These are phyloP conservation scores for Thielaviopsis musarum DNA, from an alignment of 2,329 filamentous ascomycete genomes.

Conservation along the genomic window DNA sequence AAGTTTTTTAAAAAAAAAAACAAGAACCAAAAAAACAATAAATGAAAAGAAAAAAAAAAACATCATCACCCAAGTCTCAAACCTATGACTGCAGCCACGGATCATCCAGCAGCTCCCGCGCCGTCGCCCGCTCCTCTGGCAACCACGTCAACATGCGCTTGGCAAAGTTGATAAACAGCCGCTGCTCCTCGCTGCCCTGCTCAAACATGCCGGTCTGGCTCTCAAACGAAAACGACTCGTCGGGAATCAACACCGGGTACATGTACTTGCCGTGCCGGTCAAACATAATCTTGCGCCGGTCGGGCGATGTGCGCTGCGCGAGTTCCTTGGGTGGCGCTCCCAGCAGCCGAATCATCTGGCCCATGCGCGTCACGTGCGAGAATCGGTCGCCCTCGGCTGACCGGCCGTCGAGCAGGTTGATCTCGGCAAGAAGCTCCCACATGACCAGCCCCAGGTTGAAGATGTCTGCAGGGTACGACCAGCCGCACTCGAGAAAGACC, in stretches of 20 bases:
- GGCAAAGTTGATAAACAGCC: slow-evolving; percentile 17
- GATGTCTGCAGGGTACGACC: slow-evolving; percentile 19
- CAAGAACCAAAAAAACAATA: neutral
- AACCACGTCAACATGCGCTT: slow-evolving; percentile 19
- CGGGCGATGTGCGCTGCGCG: slow-evolving; percentile 13
- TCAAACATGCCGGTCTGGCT: slow-evolving; percentile 8
- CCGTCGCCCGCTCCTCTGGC: slow-evolving; percentile 18
- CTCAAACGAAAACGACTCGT: slow-evolving; percentile 8
- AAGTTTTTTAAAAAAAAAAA: neutral
- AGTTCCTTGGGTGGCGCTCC: slow-evolving; percentile 17
- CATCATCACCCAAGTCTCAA: neutral
- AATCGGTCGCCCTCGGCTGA: slow-evolving; percentile 13
- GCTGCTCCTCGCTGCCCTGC: slow-evolving; percentile 13
- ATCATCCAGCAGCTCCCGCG: slow-evolving; percentile 18
- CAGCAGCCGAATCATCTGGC: slow-evolving; percentile 18
- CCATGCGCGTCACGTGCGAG: slow-evolving; percentile 16
- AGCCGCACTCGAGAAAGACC: slow-evolving; percentile 18
- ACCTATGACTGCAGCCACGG: slow-evolving; percentile 16
- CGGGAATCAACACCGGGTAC: slow-evolving; percentile 8
- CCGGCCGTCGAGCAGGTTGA: slow-evolving; percentile 16
- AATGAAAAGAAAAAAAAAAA: neutral
- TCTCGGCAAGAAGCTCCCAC: slow-evolving; percentile 18
- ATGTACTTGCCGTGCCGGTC: slow-evolving; percentile 8
- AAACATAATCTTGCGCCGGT: slow-evolving; percentile 8
- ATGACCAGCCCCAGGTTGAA: slow-evolving; percentile 18